phyloP scores from a whole-genome alignment of 2,329 filamentous ascomycete genomes.

The Didymella sp. region DNA sequence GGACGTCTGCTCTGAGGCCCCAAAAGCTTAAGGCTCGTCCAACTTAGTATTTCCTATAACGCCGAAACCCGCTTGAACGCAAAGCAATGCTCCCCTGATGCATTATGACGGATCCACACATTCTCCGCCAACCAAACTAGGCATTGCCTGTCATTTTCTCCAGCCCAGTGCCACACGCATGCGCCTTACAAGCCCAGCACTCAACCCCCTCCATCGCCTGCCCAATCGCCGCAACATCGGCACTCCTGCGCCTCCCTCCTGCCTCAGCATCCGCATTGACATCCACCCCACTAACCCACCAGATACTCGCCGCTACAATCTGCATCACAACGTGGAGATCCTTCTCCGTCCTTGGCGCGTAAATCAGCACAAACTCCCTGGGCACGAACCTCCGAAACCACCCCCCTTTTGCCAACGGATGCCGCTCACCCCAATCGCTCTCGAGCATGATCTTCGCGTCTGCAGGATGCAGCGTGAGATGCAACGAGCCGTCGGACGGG shows the following conservation, averaged over 20 bases:
- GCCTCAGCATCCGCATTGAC: conserved; percentile 27
- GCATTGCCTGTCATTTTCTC: conserved; percentile 39
- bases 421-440: conserved; percentile 78
- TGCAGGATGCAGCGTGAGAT: conserved; percentile 79
- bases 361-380: conserved; percentile 79
- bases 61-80: conserved; percentile 12
- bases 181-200: conserved; percentile 38
- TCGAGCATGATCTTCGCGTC: conserved; percentile 76
- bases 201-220: conserved; percentile 27
- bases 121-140: conserved; percentile 6
- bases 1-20: background rate
- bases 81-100: conserved; percentile 5
- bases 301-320: conserved; percentile 77
- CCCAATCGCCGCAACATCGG: conserved; percentile 32
- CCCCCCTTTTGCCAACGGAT: conserved; percentile 70
- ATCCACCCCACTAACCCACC: conserved; percentile 63
- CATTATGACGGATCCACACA: background rate
- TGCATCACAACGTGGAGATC: conserved; percentile 72
- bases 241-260: conserved; percentile 30
- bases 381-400: conserved; percentile 74
- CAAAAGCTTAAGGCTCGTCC: background rate
- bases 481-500: conserved; percentile 76
- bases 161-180: conserved; percentile 33
- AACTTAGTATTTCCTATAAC: conserved; percentile 4
- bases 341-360: conserved; percentile 73